Conservation (phyloP, 2,329 filamentous ascomycete genomes). For the Ceratocystis papillata region DNA sequence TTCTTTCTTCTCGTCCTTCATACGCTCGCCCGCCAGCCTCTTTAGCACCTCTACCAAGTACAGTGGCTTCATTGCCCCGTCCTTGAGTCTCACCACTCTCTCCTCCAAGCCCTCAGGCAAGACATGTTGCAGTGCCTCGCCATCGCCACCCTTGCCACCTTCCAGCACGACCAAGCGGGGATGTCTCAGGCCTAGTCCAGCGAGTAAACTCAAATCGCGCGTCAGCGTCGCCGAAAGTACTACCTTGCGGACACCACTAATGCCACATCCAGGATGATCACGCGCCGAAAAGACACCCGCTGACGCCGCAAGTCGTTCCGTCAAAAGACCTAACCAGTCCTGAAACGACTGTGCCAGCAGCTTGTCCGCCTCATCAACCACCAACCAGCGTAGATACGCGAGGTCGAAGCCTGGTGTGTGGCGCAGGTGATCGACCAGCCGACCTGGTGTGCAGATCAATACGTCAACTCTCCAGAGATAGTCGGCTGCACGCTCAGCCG, state of each 20-base stretch:
- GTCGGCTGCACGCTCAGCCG: constrained; percentile 53
- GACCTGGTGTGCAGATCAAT: constrained; percentile 81
- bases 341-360: constrained; percentile 86
- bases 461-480: constrained; percentile 70
- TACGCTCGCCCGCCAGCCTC: constrained; percentile 30
- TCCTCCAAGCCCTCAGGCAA: constrained; percentile 49
- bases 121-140: constrained; percentile 33
- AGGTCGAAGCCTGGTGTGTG: constrained; percentile 73
- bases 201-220: constrained; percentile 68
- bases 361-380: constrained; percentile 90
- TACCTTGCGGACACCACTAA: constrained; percentile 59
- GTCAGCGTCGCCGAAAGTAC: constrained; percentile 90
- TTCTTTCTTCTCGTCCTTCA: constrained; percentile 23
- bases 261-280: constrained; percentile 40
- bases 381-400: constrained; percentile 69
- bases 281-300: constrained; percentile 25
- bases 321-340: constrained; percentile 69
- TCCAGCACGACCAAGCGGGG: constrained; percentile 71
- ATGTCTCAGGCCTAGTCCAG: constrained; percentile 57
- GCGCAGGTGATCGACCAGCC: constrained; percentile 81
- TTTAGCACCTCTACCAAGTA: constrained; percentile 50
- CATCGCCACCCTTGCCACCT: constrained; percentile 32
- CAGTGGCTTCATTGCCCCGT: constrained; percentile 58
- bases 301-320: constrained; percentile 41
- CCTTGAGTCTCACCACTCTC: constrained; percentile 27